Base-by-base conservation (phyloP, 1,284 basidiomycete species). In the Prillingera fragicola region DNA sequence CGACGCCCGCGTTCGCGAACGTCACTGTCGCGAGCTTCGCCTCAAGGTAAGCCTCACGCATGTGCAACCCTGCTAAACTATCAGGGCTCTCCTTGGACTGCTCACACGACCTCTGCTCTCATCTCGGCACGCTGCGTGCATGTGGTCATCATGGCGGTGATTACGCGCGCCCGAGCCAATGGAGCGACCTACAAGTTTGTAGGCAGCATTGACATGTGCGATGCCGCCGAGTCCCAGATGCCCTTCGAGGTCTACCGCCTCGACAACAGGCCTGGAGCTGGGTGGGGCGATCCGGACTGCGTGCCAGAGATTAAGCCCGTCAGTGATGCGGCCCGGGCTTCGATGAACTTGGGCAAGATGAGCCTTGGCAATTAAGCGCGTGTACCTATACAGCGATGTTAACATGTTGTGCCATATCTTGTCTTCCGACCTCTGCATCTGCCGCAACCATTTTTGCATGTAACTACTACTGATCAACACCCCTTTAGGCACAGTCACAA, bases 91-190 rank as follows among this genome's bases (percentile, higher is more conserved):
- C 46, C 23, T 13, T 60, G 63, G 63, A 63, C 61, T 5, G 50
- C 60, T 8, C 62, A 65, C 40, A 47, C 54, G 17, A 49, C 59
- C 19, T 59, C 54, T 17, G 47, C 57, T 3, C 48, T 64, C n/a
- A 69, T 69, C 41, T 65, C 63, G 8, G 56, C 64, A 1, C 50
- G 67, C 35, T 53, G 57, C 44, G 67, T 69, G 40, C 64, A 67
- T 33, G 42, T 69, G 21, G 59, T 58, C 23, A 67, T 69, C 48
- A 59, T 67, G 57, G 64, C 63, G 43, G 35, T 43, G 17, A 55
- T 65, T 34, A 66, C 63, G 9, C 57, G 60, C 32, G 46, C 43
- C 24, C 28, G 41, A n/a, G n/a, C n/a, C n/a, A n/a, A n/a, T n/a
- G n/a, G n/a, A n/a, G n/a, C n/a, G n/a, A 10, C 42, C 42, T 69